Conservation (phyloP, 331 rosid genomes). For the Spiraea crenata region DNA sequence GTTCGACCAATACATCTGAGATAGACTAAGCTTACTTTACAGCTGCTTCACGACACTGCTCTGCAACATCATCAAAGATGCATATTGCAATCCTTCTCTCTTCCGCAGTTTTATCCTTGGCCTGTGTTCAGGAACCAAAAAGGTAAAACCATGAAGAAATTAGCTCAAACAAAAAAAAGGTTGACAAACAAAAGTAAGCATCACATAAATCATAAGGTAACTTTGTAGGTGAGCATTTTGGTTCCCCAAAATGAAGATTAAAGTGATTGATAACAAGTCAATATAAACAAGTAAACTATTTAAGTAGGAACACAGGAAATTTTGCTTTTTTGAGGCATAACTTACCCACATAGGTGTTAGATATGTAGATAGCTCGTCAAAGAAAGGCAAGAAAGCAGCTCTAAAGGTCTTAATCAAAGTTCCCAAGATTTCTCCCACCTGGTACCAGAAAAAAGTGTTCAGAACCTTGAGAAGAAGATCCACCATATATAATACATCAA, state of each 20-base stretch:
- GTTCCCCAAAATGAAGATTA: neutral
- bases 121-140: constrained; percentile 40
- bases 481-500: neutral
- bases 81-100: constrained; percentile 97
- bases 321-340: constrained; percentile 18
- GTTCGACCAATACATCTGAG: neutral
- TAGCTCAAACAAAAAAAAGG: constrained; percentile 8
- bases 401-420: constrained; percentile 94
- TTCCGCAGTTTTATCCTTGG: constrained; percentile 93
- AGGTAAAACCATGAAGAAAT: neutral
- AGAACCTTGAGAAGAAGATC: neutral
- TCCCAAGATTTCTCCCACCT: constrained; percentile 99
- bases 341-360: constrained; percentile 99
- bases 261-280: neutral
- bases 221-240: neutral
- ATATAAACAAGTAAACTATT: neutral
- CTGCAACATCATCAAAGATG: constrained; percentile 96
- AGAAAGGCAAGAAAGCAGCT: constrained; percentile 93
- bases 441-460: constrained; percentile 18
- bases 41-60: constrained; percentile 96
- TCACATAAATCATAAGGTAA: neutral
- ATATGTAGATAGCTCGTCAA: constrained; percentile 86
- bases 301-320: neutral
- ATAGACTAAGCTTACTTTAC: constrained; percentile 50
- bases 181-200: neutral